Evolutionary conservation across 177 flowering plant species (phyloP).

Genomic region (Vitis hybrid): DNA sequence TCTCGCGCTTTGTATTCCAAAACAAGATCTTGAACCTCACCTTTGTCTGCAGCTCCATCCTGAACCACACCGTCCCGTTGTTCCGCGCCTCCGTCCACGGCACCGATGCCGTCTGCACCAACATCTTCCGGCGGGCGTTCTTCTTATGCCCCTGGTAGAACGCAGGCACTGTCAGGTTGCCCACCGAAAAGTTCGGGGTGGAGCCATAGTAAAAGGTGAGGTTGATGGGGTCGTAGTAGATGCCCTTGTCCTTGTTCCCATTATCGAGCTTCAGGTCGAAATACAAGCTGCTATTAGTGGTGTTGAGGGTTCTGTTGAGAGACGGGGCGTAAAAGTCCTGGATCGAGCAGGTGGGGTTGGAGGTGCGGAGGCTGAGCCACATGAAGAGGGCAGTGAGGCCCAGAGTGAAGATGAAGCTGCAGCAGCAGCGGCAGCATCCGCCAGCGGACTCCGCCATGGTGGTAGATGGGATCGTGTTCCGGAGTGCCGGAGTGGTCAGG

Average conservation of each 20-base stretch:
- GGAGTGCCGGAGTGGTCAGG: neutral
- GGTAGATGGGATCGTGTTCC: neutral
- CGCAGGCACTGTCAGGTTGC: constrained; percentile 13
- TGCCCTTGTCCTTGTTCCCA: constrained; percentile 62
- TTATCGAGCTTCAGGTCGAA: constrained; percentile 47
- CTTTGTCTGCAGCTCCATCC: constrained; percentile 55
- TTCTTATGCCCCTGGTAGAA: constrained; percentile 69
- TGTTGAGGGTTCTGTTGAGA: constrained; percentile 38
- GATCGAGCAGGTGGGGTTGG: constrained; percentile 42
- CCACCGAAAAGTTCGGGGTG: constrained; percentile 12
- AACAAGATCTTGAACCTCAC: constrained; percentile 62
- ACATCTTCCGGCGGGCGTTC: constrained; percentile 22
- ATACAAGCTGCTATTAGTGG: constrained; percentile 33
- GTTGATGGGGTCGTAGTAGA: constrained; percentile 50
- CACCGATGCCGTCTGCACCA: too few species aligned
- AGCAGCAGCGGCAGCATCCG: constrained; percentile 39
- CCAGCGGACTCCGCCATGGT: constrained; percentile 28
- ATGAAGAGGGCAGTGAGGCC: constrained; percentile 61
- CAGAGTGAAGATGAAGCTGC: constrained; percentile 34
- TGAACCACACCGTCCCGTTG: constrained; percentile 15
- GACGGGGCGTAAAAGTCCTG: constrained; percentile 38
- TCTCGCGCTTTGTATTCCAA: constrained; percentile 43
- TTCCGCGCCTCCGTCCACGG: neutral
- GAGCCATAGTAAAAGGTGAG: constrained; percentile 33
- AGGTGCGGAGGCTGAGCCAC: constrained; percentile 63